Evolutionary conservation across 345 rosid species (phyloP).

Genomic region (Moricandia arvensis): DNA sequence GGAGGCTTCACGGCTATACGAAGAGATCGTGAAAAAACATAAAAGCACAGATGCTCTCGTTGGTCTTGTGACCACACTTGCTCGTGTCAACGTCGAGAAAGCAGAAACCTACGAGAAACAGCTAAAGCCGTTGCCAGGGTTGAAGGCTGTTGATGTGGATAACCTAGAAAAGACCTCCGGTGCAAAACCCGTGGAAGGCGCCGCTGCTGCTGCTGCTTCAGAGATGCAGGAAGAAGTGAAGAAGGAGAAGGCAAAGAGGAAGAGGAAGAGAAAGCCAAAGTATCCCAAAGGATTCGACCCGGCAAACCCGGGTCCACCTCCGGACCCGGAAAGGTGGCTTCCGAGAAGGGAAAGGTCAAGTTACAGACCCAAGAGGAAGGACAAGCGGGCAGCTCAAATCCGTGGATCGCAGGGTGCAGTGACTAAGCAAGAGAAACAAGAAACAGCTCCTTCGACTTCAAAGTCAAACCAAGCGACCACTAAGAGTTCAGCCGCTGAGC

Average conservation of each 20-base stretch:
- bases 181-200: slow-evolving; percentile 70
- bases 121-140: slow-evolving; percentile 72
- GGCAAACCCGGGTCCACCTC: slow-evolving; percentile 94
- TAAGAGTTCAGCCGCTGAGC: slow-evolving; percentile 34
- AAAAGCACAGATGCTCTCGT: slow-evolving; percentile 73
- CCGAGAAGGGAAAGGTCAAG: slow-evolving; percentile 94
- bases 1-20: slow-evolving; percentile 76
- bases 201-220: slow-evolving; percentile 35
- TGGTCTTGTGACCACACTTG: slow-evolving; percentile 87
- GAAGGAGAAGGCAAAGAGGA: slow-evolving; percentile 82
- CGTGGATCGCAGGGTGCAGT: slow-evolving; percentile 96
- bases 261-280: slow-evolving; percentile 98
- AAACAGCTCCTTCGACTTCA: slow-evolving; percentile 42
- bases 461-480: slow-evolving; percentile 42
- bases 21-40: slow-evolving; percentile 73
- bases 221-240: slow-evolving; percentile 57
- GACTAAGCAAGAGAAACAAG: slow-evolving; percentile 64
- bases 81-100: slow-evolving; percentile 72
- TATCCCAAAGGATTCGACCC: slow-evolving; percentile 98
- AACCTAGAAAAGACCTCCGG: slow-evolving; percentile 85
- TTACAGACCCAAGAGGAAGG: slow-evolving; percentile 90
- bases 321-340: slow-evolving; percentile 98
- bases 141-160: slow-evolving; percentile 70
- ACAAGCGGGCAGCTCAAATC: slow-evolving; percentile 91
- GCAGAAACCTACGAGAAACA: slow-evolving; percentile 83